These are phyloP conservation scores for Tuber brumale DNA, from an alignment of 495 filamentous ascomycete genomes.

Conservation along the genomic window DNA sequence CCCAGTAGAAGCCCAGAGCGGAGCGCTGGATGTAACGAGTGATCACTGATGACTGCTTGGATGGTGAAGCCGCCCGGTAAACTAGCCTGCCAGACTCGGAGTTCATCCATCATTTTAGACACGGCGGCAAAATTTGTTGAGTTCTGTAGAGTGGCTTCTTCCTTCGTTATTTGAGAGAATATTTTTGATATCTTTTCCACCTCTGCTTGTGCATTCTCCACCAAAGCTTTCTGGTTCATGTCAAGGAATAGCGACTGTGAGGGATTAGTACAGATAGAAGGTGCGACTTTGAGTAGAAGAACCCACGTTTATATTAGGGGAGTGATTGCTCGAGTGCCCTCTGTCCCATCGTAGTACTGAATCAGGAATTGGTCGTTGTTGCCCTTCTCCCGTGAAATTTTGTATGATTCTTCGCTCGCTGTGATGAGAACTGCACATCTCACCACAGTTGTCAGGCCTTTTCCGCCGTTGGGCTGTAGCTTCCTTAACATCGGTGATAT, in stretches of 20 bases:
- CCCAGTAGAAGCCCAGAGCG: slow-evolving; percentile 26
- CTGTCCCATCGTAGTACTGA: slow-evolving; percentile 8
- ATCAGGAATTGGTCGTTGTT: slow-evolving; percentile 4
- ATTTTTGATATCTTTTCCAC: slow-evolving; percentile 26
- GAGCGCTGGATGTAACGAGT: slow-evolving; percentile 26
- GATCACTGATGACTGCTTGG: slow-evolving; percentile 23
- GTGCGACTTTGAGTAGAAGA: neutral
- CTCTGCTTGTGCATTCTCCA: neutral
- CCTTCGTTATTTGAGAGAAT: slow-evolving; percentile 24
- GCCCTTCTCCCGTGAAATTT: neutral
- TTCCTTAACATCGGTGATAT: slow-evolving; percentile 23
- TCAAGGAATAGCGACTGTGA: neutral
- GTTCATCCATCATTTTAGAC: slow-evolving; percentile 25
- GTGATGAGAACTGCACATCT: slow-evolving; percentile 13
- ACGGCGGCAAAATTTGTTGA: slow-evolving; percentile 28
- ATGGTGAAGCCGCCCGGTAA: slow-evolving; percentile 25
- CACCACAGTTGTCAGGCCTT: slow-evolving; percentile 11
- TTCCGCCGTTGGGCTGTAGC: slow-evolving; percentile 7
- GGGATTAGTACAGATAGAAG: neutral
- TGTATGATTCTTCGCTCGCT: neutral
- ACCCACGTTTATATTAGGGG: neutral
- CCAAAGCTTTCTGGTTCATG: neutral
- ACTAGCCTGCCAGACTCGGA: slow-evolving; percentile 20
- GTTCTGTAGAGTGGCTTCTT: slow-evolving; percentile 26
- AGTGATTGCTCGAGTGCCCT: neutral